Conservation (phyloP, 345 rosid species). For the Brassica nigra region DNA sequence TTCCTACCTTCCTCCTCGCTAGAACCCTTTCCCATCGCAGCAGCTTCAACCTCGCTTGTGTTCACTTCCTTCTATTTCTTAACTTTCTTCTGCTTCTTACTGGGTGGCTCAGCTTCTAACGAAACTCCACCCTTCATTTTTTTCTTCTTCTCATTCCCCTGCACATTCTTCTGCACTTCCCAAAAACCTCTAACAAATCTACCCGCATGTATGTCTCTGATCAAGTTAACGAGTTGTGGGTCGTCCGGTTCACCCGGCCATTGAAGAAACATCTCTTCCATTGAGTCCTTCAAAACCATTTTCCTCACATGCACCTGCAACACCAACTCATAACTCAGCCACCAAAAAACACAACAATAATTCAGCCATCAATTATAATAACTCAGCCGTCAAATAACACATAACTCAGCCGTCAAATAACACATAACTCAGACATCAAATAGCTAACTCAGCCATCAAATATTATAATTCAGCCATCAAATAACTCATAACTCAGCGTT, state of each 20-base stretch:
- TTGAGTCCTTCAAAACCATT: not conserved
- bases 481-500: not conserved
- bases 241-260: not conserved
- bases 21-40: not conserved
- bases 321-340: not conserved
- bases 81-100: not conserved
- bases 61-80: not conserved
- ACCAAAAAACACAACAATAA: not conserved
- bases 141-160: not conserved
- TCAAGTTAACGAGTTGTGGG: not conserved
- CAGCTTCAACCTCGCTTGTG: not conserved
- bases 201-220: not conserved
- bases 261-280: not conserved
- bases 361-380: not conserved
- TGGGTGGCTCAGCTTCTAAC: not conserved
- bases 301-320: not conserved
- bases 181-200: not conserved
- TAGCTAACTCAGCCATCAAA: not conserved
- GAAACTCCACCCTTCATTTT: not conserved
- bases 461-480: too few species aligned
- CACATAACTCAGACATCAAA: too few species aligned
- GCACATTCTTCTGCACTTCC: not conserved
- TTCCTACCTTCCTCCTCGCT: not conserved
- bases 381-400: not conserved
- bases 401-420: not conserved